Conservation (phyloP, 225 moss, liverwort and hornwort genomes). For the Asterella californica region DNA sequence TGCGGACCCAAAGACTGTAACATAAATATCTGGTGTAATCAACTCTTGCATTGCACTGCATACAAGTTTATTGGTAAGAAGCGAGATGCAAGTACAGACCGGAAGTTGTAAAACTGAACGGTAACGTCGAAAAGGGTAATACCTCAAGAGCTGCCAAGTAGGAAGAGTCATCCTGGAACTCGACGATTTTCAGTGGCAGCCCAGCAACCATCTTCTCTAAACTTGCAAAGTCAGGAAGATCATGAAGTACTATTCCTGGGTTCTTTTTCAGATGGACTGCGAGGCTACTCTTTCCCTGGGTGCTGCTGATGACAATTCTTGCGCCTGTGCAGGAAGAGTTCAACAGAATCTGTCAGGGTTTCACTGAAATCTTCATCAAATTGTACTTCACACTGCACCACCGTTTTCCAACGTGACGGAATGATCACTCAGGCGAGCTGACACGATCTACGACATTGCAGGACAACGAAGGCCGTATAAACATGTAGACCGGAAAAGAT, state of each 20-base stretch:
- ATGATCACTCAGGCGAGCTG: background rate
- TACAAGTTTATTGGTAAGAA: too few species aligned
- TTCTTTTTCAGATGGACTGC: constrained; percentile 41
- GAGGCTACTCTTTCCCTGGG: constrained; percentile 44
- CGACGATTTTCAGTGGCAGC: constrained; percentile 50
- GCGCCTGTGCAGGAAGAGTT: constrained; percentile 42
- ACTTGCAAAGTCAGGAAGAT: constrained; percentile 53
- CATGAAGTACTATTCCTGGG: constrained; percentile 54
- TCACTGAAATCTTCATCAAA: background rate
- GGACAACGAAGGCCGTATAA: background rate
- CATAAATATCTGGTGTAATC: background rate
- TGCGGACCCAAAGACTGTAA: background rate
- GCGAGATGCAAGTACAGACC: background rate
- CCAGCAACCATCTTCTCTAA: constrained; percentile 51
- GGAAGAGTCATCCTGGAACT: constrained; percentile 49
- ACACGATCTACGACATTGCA: background rate
- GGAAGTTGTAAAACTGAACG: background rate
- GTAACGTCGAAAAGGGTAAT: background rate
- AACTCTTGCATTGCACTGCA: background rate
- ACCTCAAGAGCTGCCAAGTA: constrained; percentile 75
- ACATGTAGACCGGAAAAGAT: background rate
- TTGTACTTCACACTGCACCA: background rate
- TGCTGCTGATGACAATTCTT: constrained; percentile 62
- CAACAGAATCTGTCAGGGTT: constrained; percentile 10
- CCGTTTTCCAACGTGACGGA: too few species aligned